Base-by-base conservation (phyloP, 139 green algal genomes). In the Pleodorina starrii region DNA sequence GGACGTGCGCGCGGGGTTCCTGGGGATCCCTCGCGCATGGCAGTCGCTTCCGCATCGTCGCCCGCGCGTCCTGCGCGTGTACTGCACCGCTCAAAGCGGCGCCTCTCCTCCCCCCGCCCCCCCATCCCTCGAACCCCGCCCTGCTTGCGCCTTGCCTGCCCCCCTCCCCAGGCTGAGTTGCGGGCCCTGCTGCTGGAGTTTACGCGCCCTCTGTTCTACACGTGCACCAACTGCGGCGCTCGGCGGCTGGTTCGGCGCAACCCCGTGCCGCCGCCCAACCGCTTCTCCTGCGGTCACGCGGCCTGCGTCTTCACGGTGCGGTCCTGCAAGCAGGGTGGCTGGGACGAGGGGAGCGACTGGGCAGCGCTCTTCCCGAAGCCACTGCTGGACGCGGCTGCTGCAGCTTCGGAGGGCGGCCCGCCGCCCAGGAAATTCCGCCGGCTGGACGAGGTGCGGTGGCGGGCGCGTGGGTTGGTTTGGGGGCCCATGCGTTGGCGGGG, bases 241-340 rank as follows among this genome's bases (percentile, higher is more conserved):
- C 81, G 60, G 81, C 81, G 81, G 2, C 43, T 87, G 43, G 60
- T 77, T 42, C 44, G 81, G 27, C 16, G 25, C 42, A 66, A 60
- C 0, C 81, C 81, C 42, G 81, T 38, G 38, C 81, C 81, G 29
- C 81, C 81, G 14, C 42, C 81, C 27, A 77, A 77, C 60, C 81
- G 60, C 29, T 87, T 87, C 29, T 44, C 29, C 16, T 87, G 81
- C 59, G 81, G 81, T 11, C 81, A 87, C 60, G 9, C n/a, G 7
- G 66, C 42, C 81, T 87, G 81, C 43, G 29, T 87, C 4, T 87
- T 87, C 40, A 59, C 81, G 0, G 81, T 77, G 16, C 81, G 81
- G 19, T 36, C 81, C 29, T 87, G 81, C 81, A 87, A 66, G 43
- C 42, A 40, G 27, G 81, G 81, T 14, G 81, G 81, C 21, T 87